Base-by-base conservation (phyloP, 1,139 yeast genomes). In the Dujonia santamariae region DNA sequence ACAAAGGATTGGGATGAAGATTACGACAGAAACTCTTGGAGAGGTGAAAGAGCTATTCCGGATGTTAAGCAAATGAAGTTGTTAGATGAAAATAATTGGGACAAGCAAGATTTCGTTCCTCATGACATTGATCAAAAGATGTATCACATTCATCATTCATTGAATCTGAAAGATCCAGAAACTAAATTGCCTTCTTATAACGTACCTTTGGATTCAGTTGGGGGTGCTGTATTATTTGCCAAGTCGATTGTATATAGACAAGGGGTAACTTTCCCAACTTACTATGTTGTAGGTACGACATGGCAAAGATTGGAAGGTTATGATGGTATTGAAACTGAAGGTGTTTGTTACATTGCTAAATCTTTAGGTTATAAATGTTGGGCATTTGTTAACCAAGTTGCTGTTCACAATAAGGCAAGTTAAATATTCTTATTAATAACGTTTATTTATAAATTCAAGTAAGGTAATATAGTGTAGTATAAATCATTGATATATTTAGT, bases 271-370 rank as follows among this genome's bases (percentile, higher is more conserved):
- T 72, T 72, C 45, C 75, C 78, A 3, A 64, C 77, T 1, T 61
- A 54, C 30, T 66, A 71, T 40, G 51, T 62, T 2, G 56, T 73
- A 12, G 79, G 79, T 6, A 65, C 72, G 1, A 56, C 72, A 3
- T 72, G 78, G 78, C 61, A 60, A 2, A 53, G 74, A 36, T 34
- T 42, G 3, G 77, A 71, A 43, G 78, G 78, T 2, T 72, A 62
- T 43, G 78, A 73, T 47, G 79, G 78, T 16, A 65, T 73, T 28
- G 78, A 72, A 43, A 70, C 75, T 3, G 78, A 72, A 48, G 78
- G 78, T 0, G 34, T 73, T 11, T 73, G 79, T 42, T 73, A 71
- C 42, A 47, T 58, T 22, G 78, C 78, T 1, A 63, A 59, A 35
- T 47, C 61, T 0, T 47, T 69, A 23, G 76, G 75, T 1, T 72